Evolutionary conservation across 2,329 filamentous ascomycete genomes (phyloP), one percentile per base, ranked within the genome.

Genomic region (Arthroderma sp.): DNA sequence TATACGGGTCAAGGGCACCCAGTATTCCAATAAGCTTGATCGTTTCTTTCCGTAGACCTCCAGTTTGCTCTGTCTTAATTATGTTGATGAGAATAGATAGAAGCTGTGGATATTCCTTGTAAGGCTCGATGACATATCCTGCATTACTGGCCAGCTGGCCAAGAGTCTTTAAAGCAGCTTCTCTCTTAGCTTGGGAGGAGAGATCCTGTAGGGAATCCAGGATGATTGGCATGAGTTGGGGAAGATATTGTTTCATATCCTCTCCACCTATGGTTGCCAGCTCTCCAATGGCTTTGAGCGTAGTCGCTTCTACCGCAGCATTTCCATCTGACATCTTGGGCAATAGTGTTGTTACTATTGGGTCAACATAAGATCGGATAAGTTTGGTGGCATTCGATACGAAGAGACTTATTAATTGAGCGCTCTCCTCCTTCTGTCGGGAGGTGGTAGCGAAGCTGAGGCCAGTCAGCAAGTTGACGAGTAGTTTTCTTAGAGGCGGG

Each of bases 1-100:
- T 93, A 71, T 98, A 97, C 0, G 93, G 93, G 70, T 98, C 94
- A 35, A 98, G 75, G 41, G 93, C 93, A 61, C 93, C 93, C 13
- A 98, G 77, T 44, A 96, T 96, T 65, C 93, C 93, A 79, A 98
- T 89, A 19, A 98, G 74, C 65, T 96, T 95, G 66, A 98, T 96
- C 0, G 93, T 96, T 70, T 97, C 91, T 62, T 93, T 89, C 44
- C 93, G 82, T 35, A 98, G 76, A 15, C 87, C 82, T 0, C 89
- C 89, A 56, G 90, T 85, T 61, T 91, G 88, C 71, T 98, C 94
- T 4, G 87, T 88, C 65, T 94, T 88, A 64, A 97, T 93, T 63
- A 98, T 95, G 63, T 87, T 88, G 68, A 96, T 91, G 9, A 98
- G 76, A 28, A 97, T 87, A 60, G 93, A 90, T 53, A 98, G 83